phyloP scores from a whole-genome alignment of 2,329 filamentous ascomycete genomes.

The Pestalotiopsis sp. region DNA sequence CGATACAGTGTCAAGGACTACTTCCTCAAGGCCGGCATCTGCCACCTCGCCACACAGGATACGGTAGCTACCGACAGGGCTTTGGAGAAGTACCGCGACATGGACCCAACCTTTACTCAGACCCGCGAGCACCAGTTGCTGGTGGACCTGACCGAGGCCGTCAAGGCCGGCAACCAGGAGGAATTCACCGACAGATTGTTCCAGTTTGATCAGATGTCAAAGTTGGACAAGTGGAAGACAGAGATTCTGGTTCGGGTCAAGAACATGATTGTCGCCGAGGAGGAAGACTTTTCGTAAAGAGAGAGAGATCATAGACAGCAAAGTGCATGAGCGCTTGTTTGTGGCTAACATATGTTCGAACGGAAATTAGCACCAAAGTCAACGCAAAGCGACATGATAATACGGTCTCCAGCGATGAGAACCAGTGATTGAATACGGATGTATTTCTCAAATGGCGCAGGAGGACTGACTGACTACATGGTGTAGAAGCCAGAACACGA shows the following conservation, averaged over 20 bases:
- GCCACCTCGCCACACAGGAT: slow-evolving; percentile 76
- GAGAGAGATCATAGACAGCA: neutral
- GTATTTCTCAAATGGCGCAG: neutral
- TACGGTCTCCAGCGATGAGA: neutral
- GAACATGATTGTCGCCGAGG: slow-evolving; percentile 69
- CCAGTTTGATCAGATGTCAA: slow-evolving; percentile 89
- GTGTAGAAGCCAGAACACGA: neutral
- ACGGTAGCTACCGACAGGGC: slow-evolving; percentile 78
- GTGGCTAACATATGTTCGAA: neutral
- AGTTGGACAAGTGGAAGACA: slow-evolving; percentile 97
- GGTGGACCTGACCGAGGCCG: slow-evolving; percentile 72
- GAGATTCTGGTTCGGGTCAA: slow-evolving; percentile 82
- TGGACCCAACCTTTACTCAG: slow-evolving; percentile 75
- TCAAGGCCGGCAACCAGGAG: slow-evolving; percentile 80
- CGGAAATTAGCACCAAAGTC: neutral
- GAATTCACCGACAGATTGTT: slow-evolving; percentile 84
- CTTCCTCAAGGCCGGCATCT: slow-evolving; percentile 91
- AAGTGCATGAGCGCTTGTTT: neutral
- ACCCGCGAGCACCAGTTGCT: slow-evolving; percentile 84
- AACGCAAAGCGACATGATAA: neutral
- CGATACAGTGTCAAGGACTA: slow-evolving; percentile 95
- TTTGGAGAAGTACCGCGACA: slow-evolving; percentile 78
- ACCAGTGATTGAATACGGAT: neutral
- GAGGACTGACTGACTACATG: neutral
- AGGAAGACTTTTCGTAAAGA: slow-evolving; percentile 35